phyloP scores from a whole-genome alignment of 768 basidiomycete genomes.

The Trichaptum fuscoviolaceum region DNA sequence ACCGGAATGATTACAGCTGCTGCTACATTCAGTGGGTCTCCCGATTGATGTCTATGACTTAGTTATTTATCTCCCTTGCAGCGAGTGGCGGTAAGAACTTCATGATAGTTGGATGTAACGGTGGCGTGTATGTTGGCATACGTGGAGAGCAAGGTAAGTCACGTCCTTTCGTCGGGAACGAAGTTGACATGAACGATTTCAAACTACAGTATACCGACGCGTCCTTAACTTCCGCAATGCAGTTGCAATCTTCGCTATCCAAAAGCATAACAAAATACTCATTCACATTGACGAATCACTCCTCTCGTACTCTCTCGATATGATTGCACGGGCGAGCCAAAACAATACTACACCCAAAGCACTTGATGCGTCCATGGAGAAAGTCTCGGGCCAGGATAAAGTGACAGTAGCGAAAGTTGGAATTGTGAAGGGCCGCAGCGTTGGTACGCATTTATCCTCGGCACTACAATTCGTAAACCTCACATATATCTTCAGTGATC shows the following conservation, averaged over 20 bases:
- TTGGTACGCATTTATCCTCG: constrained; percentile 40
- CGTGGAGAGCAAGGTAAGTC: constrained; percentile 47
- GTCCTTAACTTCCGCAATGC: constrained; percentile 49
- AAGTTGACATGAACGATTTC: background rate
- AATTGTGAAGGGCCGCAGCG: constrained; percentile 42
- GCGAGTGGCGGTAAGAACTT: constrained; percentile 48
- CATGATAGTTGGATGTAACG: constrained; percentile 57
- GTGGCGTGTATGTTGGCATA: constrained; percentile 65
- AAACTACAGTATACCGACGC: constrained; percentile 46
- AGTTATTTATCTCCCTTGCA: constrained; percentile 21
- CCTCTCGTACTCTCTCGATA: constrained; percentile 63
- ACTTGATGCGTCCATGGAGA: constrained; percentile 56
- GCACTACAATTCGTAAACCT: background rate
- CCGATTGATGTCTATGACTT: background rate
- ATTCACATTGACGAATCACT: constrained; percentile 56
- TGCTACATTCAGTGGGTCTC: constrained; percentile 55
- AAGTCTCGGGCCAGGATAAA: constrained; percentile 47
- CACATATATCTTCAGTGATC: constrained; percentile 42
- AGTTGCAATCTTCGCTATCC: constrained; percentile 52
- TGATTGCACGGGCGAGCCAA: constrained; percentile 55
- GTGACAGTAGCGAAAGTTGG: constrained; percentile 62
- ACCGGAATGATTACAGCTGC: constrained; percentile 59
- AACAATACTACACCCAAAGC: constrained; percentile 40
- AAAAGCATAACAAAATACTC: constrained; percentile 59
- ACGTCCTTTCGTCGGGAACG: background rate